Evolutionary conservation across 768 basidiomycete species (phyloP).

Genomic region (Hericium coralloides): DNA sequence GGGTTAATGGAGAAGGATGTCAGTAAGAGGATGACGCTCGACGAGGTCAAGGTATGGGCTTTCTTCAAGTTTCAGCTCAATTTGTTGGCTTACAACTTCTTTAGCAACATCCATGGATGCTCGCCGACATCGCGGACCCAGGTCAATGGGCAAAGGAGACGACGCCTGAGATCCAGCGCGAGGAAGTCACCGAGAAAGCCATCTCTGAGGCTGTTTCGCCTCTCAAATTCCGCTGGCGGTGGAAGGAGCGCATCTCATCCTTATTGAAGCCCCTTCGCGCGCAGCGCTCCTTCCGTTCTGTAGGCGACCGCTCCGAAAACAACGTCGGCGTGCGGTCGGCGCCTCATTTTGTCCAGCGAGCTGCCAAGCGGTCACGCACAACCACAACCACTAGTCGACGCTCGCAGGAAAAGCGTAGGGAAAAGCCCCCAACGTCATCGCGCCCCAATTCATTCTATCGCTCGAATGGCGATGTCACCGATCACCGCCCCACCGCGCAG

Average conservation of each 20-base stretch:
- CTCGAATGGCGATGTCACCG: conserved; percentile 11
- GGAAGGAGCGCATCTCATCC: conserved; percentile 37
- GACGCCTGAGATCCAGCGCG: conserved; percentile 29
- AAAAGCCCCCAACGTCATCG: neutral
- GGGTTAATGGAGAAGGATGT: conserved; percentile 77
- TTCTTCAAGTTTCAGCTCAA: neutral
- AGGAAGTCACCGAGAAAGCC: conserved; percentile 65
- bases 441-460: neutral
- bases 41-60: conserved; percentile 64
- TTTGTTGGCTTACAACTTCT: neutral
- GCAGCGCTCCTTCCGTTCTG: conserved; percentile 21
- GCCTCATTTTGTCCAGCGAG: conserved; percentile 5
- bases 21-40: conserved; percentile 62
- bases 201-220: conserved; percentile 64
- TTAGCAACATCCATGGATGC: conserved; percentile 47
- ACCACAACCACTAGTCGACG: neutral
- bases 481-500: neutral
- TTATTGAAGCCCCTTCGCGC: conserved; percentile 38
- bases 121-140: conserved; percentile 56
- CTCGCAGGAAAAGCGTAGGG: neutral
- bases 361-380: neutral
- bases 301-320: conserved; percentile 11
- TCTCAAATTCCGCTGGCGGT: conserved; percentile 52
- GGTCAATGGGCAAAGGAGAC: conserved; percentile 64
- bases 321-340: conserved; percentile 13